Percentiles rank a stretch among this genome's conserved stretches.
phyloP scores from a whole-genome alignment of 352 stramenopile genomes.

The Globisporangium okanoganense region DNA sequence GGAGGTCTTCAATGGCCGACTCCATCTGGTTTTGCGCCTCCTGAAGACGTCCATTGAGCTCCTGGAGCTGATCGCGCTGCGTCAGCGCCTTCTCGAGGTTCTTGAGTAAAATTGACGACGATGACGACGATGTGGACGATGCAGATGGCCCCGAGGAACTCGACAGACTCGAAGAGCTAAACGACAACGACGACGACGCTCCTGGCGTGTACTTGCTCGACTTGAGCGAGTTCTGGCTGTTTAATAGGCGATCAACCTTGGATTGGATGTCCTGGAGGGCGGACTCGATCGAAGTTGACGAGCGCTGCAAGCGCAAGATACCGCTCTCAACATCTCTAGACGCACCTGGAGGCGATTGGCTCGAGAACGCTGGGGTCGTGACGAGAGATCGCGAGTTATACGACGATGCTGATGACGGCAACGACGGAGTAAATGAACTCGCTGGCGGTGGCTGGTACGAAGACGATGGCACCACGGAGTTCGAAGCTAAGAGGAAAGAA shows the following conservation, averaged over 20 bases:
- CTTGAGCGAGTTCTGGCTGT: conserved; percentile 49
- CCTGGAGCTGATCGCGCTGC: conserved; percentile 65
- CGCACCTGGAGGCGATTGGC: conserved; percentile 13
- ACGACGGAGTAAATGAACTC: conserved; percentile 7
- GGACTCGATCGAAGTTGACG: conserved; percentile 76
- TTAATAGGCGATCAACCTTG: conserved; percentile 79
- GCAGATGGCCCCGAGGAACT: conserved; percentile 20
- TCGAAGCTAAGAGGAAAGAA: conserved; percentile 1
- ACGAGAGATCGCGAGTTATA: conserved; percentile 16
- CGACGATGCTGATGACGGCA: neutral
- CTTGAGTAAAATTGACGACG: conserved; percentile 51
- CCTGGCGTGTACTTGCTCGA: conserved; percentile 31
- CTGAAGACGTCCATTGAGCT: conserved; percentile 43
- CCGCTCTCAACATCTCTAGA: conserved; percentile 52
- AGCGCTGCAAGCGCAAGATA: conserved; percentile 66
- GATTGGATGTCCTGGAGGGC: conserved; percentile 66
- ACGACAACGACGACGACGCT: conserved; percentile 1
- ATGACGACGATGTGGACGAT: conserved; percentile 24
- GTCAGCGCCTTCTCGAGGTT: conserved; percentile 68
- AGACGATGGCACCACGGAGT: neutral
- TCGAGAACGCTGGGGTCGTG: conserved; percentile 27
- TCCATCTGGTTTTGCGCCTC: conserved; percentile 50
- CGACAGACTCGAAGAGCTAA: conserved; percentile 19
- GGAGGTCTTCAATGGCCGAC: conserved; percentile 50
- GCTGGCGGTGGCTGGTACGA: neutral